These are phyloP conservation scores for Salvia hispanica DNA, from an alignment of 257 asterid genomes.

Conservation along the genomic window DNA sequence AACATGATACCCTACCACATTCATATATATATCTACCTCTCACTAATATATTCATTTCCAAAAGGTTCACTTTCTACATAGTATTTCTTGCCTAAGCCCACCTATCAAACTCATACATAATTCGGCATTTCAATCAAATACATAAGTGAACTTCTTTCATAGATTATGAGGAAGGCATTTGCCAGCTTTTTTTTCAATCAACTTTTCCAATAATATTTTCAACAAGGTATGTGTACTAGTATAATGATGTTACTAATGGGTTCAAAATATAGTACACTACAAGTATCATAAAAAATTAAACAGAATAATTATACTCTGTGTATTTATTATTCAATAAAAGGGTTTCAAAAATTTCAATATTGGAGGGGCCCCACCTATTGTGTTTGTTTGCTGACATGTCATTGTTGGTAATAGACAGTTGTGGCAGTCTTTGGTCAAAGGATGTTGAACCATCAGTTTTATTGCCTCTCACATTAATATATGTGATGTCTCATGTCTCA, in stretches of 20 bases:
- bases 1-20: conserved; percentile 30
- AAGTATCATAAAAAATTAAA: neutral
- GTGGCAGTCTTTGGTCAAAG: conserved; percentile 40
- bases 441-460: conserved; percentile 41
- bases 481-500: conserved; percentile 12
- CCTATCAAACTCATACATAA: too few species aligned
- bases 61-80: neutral
- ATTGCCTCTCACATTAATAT: conserved; percentile 17
- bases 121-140: neutral
- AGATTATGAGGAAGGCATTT: too few species aligned
- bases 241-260: too few species aligned
- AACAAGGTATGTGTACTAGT: too few species aligned
- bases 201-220: too few species aligned
- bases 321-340: too few species aligned
- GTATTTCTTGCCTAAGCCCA: too few species aligned
- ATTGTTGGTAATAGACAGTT: conserved; percentile 29
- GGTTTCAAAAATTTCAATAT: neutral
- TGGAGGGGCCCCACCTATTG: neutral
- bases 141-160: too few species aligned
- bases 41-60: neutral
- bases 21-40: conserved; percentile 7
- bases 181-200: neutral
- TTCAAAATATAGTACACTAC: neutral
- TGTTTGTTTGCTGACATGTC: conserved; percentile 16
- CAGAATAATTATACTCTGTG: neutral